Conservation (phyloP, 1,139 yeast genomes). For the Candida albicans region DNA sequence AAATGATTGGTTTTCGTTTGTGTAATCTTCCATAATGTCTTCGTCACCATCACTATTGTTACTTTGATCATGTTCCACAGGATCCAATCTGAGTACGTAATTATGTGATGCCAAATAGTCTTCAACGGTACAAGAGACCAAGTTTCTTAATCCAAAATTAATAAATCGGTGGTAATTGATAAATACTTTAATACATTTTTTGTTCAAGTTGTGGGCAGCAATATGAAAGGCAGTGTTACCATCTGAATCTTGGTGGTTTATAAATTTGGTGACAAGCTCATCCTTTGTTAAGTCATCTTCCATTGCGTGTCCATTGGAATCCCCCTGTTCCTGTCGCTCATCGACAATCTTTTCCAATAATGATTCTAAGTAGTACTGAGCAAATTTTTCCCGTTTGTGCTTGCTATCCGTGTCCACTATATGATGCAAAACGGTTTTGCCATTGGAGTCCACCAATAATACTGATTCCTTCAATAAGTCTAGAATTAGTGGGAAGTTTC, state of each 20-base stretch:
- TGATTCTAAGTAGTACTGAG: constrained; percentile 79
- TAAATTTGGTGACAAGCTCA: constrained; percentile 58
- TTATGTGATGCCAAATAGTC: constrained; percentile 55
- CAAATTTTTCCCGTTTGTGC: constrained; percentile 67
- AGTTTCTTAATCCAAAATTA: constrained; percentile 60
- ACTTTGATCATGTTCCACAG: constrained; percentile 14
- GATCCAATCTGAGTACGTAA: constrained; percentile 29
- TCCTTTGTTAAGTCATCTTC: constrained; percentile 17
- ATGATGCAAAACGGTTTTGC: constrained; percentile 80
- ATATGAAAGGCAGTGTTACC: constrained; percentile 91
- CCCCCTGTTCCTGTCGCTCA: not conserved
- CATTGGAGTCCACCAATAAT: constrained; percentile 65
- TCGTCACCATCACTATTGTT: constrained; percentile 7
- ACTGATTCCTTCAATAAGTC: constrained; percentile 78
- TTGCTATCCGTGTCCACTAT: constrained; percentile 33
- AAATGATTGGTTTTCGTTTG: constrained; percentile 31
- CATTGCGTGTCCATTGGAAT: not conserved
- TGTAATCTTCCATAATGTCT: constrained; percentile 11
- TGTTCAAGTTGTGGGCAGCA: constrained; percentile 73
- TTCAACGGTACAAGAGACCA: constrained; percentile 71
- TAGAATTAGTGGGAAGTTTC: constrained; percentile 70
- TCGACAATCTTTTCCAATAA: constrained; percentile 58
- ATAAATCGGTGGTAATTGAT: constrained; percentile 72
- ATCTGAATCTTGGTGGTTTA: constrained; percentile 75
- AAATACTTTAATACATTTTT: constrained; percentile 71